Base-by-base conservation (phyloP, 2,329 filamentous ascomycete species). In the Chaetomiaceae sp. region DNA sequence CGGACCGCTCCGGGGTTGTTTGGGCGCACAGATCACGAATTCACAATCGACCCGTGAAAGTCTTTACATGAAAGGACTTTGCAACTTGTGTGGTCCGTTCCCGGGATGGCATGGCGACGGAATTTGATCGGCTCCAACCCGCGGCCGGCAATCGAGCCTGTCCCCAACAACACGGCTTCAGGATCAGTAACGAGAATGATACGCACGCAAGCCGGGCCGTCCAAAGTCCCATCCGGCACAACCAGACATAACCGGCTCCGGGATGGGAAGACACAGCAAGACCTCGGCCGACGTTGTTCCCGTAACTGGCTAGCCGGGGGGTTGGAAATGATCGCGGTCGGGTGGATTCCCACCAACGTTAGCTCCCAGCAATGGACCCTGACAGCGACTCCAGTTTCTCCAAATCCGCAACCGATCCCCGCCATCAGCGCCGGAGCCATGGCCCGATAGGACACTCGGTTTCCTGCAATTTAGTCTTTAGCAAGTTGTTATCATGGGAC, bases 401-500 rank as follows among this genome's bases (percentile, higher is more conserved):
- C 57, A 52, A 52, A 43, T 54, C 54, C 54, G 37, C 36, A 18
- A 11, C 42, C 41, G n/a, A n/a, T n/a, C n/a, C n/a, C n/a, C n/a
- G n/a, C n/a, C n/a, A n/a, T n/a, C n/a, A n/a, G n/a, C n/a, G n/a
- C n/a, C n/a, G n/a, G n/a, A n/a, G n/a, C n/a, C n/a, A n/a, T n/a
- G n/a, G n/a, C n/a, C n/a, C n/a, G n/a, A n/a, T n/a, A n/a, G n/a
- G n/a, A n/a, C n/a, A n/a, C n/a, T n/a, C n/a, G n/a, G n/a, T n/a
- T n/a, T n/a, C n/a, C n/a, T n/a, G n/a, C n/a, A n/a, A n/a, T n/a
- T n/a, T n/a, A n/a, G n/a, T n/a, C n/a, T n/a, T n/a, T n/a, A n/a
- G n/a, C n/a, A n/a, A n/a, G n/a, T n/a, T n/a, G n/a, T n/a, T n/a
- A n/a, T n/a, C n/a, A n/a, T n/a, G n/a, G n/a, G n/a, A n/a, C n/a